A percentile compares a stretch with the other conserved stretches of the same genome.
phyloP scores from a whole-genome alignment of 2,329 filamentous ascomycete genomes.

The Aspergillus sp. region DNA sequence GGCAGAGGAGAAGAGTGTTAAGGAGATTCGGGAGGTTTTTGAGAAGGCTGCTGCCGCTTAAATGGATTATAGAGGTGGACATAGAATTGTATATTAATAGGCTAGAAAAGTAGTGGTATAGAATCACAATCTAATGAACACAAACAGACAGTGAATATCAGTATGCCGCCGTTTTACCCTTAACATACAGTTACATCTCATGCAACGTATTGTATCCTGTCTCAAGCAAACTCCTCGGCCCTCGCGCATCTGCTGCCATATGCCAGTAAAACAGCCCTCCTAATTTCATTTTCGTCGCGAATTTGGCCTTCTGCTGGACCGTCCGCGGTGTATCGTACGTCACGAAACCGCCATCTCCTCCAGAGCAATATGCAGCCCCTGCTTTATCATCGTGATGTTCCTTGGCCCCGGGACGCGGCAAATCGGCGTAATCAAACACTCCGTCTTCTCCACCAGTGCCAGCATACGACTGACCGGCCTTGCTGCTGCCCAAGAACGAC shows the following conservation, averaged over 20 bases:
- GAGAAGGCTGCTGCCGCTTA: constrained; percentile 6
- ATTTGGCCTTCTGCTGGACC: constrained; percentile 66
- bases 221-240: constrained; percentile 51
- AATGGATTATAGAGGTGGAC: neutral
- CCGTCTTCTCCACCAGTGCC: constrained; percentile 56
- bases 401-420: constrained; percentile 56
- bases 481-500: constrained; percentile 61
- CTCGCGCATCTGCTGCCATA: constrained; percentile 62
- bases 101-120: too few relatives aligned
- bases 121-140: too few relatives aligned
- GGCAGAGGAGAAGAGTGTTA: constrained; percentile 6
- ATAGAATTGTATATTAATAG: neutral
- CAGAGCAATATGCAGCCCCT: constrained; percentile 63
- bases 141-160: neutral
- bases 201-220: constrained; percentile 53
- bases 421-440: constrained; percentile 65
- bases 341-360: constrained; percentile 69
- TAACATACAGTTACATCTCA: constrained; percentile 23
- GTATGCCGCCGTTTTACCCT: neutral
- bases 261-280: constrained; percentile 79
- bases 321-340: constrained; percentile 74
- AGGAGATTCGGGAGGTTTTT: constrained; percentile 6
- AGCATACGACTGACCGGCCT: constrained; percentile 56
- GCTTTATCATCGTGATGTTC: constrained; percentile 62
- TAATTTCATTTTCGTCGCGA: constrained; percentile 63